Evolutionary conservation across 192 early-diverging fungal genomes (phyloP).

Genomic region (Backusella macrospora): DNA sequence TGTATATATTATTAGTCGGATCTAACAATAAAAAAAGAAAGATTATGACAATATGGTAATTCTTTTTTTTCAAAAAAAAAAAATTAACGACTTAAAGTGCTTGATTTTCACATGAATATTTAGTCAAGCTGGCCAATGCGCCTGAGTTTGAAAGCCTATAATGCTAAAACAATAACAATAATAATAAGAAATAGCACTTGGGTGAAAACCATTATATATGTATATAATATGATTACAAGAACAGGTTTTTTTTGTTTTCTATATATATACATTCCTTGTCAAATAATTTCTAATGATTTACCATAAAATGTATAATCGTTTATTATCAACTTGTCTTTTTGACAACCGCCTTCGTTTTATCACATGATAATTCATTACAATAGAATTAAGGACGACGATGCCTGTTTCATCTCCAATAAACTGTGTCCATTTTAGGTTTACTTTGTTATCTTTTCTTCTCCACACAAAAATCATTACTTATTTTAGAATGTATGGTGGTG

Average conservation of each 20-base stretch:
- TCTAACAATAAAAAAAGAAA: neutral
- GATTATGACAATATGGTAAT: neutral
- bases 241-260: neutral
- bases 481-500: neutral
- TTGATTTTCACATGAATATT: constrained; percentile 12
- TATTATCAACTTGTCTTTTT: neutral
- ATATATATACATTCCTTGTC: neutral
- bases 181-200: neutral
- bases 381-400: neutral
- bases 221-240: neutral
- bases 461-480: constrained; percentile 12
- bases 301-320: neutral
- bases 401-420: neutral
- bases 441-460: neutral
- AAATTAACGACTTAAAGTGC: neutral
- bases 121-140: neutral
- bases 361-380: neutral
- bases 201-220: neutral
- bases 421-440: neutral
- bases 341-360: neutral
- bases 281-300: neutral
- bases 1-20: neutral
- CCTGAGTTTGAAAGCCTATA: neutral
- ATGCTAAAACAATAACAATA: neutral
- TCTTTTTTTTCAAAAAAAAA: neutral